phyloP scores from a whole-genome alignment of 345 rosid genomes.

The Mercurialis annua region DNA sequence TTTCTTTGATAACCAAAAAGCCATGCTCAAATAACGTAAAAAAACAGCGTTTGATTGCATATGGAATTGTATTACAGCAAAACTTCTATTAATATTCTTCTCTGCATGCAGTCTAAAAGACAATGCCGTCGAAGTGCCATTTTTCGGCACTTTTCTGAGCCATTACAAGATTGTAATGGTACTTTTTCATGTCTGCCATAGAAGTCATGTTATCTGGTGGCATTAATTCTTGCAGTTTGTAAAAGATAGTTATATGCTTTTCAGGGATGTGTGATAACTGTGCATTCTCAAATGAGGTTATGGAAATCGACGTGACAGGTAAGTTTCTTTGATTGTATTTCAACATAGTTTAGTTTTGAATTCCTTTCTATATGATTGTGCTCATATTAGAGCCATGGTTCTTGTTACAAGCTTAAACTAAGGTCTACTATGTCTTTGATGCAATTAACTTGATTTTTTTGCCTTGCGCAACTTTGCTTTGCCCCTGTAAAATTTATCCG shows the following conservation, averaged over 20 bases:
- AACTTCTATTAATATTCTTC: constrained; percentile 2
- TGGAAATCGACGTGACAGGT: constrained; percentile 73
- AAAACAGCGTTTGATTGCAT: not conserved
- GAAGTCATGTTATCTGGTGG: not conserved
- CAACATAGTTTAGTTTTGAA: not conserved
- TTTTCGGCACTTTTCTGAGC: constrained; percentile 85
- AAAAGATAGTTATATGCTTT: constrained; percentile 15
- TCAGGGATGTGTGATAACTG: constrained; percentile 96
- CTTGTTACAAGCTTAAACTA: not conserved
- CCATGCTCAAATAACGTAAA: too few species aligned
- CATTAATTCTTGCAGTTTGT: constrained; percentile 9
- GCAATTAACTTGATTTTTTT: not conserved
- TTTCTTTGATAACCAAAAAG: too few species aligned
- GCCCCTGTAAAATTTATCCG: not conserved
- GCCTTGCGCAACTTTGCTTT: not conserved
- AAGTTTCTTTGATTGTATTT: constrained; percentile 29
- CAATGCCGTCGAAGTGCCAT: constrained; percentile 80
- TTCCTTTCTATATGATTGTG: not conserved
- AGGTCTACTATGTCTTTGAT: not conserved
- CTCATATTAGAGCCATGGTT: not conserved
- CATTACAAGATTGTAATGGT: constrained; percentile 90
- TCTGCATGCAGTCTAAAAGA: constrained; percentile 56
- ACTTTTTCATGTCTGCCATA: constrained; percentile 17
- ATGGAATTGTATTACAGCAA: not conserved
- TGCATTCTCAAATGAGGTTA: constrained; percentile 61